A percentile compares a stretch with the other conserved stretches of the same genome.
Evolutionary conservation across 306 rosid species (phyloP).

Genomic region (Arachis stenosperma): DNA sequence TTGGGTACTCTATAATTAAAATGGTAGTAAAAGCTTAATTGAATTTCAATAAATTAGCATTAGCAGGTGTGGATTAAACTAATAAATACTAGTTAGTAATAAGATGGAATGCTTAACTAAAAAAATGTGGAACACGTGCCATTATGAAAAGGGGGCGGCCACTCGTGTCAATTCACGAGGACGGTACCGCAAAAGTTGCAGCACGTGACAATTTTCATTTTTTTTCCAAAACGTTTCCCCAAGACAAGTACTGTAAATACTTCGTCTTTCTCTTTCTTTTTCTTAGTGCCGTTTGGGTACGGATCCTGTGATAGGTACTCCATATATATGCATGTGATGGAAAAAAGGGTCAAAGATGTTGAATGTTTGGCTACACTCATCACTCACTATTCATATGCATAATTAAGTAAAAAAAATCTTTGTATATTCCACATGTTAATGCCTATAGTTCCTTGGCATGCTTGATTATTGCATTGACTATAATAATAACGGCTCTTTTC

Average conservation of each 20-base stretch:
- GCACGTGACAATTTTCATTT: not conserved
- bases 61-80: not conserved
- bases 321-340: not conserved
- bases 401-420: too few species aligned
- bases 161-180: not conserved
- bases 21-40: not conserved
- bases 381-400: too few species aligned
- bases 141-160: not conserved
- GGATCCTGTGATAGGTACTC: too few species aligned
- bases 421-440: not conserved
- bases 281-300: too few species aligned
- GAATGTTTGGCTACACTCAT: not conserved
- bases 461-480: too few species aligned
- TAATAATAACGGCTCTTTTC: too few species aligned
- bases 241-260: not conserved
- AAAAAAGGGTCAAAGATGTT: not conserved
- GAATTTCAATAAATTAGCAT: not conserved
- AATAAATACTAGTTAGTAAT: too few species aligned
- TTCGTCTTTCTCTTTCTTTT: too few species aligned
- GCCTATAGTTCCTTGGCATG: not conserved
- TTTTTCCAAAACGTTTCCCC: not conserved
- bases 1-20: not conserved
- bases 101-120: not conserved
- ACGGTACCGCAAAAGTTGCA: not conserved
- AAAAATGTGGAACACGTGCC: not conserved